A percentile compares a stretch with the other conserved stretches of the same genome.
Evolutionary conservation across 768 basidiomycete genomes (phyloP).

Genomic region (Mycena filopes): DNA sequence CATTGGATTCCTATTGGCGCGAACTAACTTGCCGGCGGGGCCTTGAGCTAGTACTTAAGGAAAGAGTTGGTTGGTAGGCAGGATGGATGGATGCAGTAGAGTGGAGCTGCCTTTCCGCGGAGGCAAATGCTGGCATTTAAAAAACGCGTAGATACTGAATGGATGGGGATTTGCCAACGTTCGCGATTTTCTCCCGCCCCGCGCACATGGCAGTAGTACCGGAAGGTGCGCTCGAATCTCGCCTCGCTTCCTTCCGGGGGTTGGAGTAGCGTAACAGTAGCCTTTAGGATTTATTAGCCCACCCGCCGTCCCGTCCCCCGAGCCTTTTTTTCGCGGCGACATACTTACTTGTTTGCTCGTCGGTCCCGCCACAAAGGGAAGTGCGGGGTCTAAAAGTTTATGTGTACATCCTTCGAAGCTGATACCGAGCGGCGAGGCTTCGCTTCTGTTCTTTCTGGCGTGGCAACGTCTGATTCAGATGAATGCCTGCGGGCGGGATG

Average conservation of each 20-base stretch:
- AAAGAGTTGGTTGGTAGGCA: not conserved
- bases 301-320: not conserved
- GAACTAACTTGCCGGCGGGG: too few species aligned
- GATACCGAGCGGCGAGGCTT: not conserved
- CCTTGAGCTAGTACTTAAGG: not conserved
- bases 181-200: not conserved
- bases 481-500: too few species aligned
- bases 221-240: constrained; percentile 10
- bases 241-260: not conserved
- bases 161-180: constrained; percentile 3
- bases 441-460: too few species aligned
- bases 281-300: constrained; percentile 17
- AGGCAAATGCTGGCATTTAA: too few species aligned
- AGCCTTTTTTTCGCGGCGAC: not conserved
- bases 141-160: constrained; percentile 2
- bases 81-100: too few species aligned
- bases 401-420: not conserved
- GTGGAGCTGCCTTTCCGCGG: not conserved
- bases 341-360: not conserved
- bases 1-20: too few species aligned
- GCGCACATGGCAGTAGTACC: too few species aligned
- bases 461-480: not conserved
- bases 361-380: not conserved
- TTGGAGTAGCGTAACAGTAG: too few species aligned
- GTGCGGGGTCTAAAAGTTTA: not conserved